Conservation (phyloP, 495 filamentous ascomycete genomes). For the Penicillium daleae region DNA sequence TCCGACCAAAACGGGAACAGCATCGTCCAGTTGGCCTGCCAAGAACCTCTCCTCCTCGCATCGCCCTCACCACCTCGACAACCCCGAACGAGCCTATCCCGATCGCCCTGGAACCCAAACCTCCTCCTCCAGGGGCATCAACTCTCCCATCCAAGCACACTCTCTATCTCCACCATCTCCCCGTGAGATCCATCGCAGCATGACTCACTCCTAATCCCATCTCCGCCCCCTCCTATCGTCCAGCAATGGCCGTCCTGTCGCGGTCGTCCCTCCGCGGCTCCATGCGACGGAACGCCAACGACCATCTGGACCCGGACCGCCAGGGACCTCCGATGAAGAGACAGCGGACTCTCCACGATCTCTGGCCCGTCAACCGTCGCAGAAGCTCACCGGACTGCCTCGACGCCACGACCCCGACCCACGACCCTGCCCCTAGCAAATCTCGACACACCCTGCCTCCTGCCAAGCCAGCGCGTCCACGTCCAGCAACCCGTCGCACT, state of each 20-base stretch:
- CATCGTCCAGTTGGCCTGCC: conserved; percentile 12
- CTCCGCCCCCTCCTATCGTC: conserved; percentile 8
- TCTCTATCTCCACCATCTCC: background rate
- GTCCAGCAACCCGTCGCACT: conserved; percentile 23
- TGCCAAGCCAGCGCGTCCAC: conserved; percentile 28
- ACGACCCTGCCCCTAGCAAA: conserved; percentile 18
- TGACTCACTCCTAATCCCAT: conserved; percentile 19
- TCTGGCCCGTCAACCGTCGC: conserved; percentile 31
- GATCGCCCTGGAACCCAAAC: conserved; percentile 3
- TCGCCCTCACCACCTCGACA: conserved; percentile 9
- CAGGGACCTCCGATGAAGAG: conserved; percentile 37
- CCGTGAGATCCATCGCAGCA: conserved; percentile 15
- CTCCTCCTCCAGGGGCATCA: no score
- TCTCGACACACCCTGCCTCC: conserved; percentile 29
- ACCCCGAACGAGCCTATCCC: conserved; percentile 8
- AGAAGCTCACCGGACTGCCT: conserved; percentile 47
- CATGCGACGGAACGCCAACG: conserved; percentile 37
- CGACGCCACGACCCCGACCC: conserved; percentile 33
- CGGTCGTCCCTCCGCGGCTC: conserved; percentile 43
- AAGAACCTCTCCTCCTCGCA: conserved; percentile 17
- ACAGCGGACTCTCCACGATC: conserved; percentile 30
- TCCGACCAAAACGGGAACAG: conserved; percentile 1
- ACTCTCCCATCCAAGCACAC: background rate
- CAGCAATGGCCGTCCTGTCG: conserved; percentile 45
- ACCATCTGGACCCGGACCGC: conserved; percentile 26